Conservation (phyloP, 257 asterid genomes). For the Salvia splendens region DNA sequence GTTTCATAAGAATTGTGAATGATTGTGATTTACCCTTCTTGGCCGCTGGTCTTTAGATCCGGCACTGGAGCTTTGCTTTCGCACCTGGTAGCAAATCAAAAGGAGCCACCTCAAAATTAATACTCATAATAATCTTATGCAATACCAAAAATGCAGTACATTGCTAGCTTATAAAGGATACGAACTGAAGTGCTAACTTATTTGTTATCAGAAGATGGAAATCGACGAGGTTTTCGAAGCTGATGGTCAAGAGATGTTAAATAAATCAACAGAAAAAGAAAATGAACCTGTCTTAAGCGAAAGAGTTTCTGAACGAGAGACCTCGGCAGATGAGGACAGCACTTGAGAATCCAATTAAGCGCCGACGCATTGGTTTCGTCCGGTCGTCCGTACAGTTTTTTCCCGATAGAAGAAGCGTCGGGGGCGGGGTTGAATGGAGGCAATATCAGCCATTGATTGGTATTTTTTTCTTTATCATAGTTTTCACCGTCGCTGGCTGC, state of each 20-base stretch:
- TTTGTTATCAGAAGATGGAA: neutral
- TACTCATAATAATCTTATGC: conserved; percentile 9
- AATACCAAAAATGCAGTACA: neutral
- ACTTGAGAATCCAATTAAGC: conserved; percentile 74
- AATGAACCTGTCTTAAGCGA: conserved; percentile 74
- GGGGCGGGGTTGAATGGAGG: conserved; percentile 61
- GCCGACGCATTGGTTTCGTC: conserved; percentile 51
- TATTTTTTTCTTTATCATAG: conserved; percentile 30
- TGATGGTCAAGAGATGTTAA: neutral
- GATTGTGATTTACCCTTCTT: conserved; percentile 51
- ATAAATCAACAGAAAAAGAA: neutral
- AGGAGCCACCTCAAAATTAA: conserved; percentile 2
- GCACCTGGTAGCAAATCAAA: conserved; percentile 53
- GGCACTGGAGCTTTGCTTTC: conserved; percentile 50
- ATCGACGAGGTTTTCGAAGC: conserved; percentile 8
- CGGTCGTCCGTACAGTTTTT: conserved; percentile 37
- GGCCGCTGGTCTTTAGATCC: conserved; percentile 46
- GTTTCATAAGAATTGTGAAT: neutral
- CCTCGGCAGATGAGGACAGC: conserved; percentile 86
- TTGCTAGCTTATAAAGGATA: conserved; percentile 5
- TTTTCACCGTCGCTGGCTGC: conserved; percentile 30
- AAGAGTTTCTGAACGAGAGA: conserved; percentile 89
- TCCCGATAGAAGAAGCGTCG: conserved; percentile 61
- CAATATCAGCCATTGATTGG: conserved; percentile 59
- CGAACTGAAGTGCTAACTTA: neutral